Conservation (phyloP, 768 basidiomycete species). For the Lentinus brumalis region DNA sequence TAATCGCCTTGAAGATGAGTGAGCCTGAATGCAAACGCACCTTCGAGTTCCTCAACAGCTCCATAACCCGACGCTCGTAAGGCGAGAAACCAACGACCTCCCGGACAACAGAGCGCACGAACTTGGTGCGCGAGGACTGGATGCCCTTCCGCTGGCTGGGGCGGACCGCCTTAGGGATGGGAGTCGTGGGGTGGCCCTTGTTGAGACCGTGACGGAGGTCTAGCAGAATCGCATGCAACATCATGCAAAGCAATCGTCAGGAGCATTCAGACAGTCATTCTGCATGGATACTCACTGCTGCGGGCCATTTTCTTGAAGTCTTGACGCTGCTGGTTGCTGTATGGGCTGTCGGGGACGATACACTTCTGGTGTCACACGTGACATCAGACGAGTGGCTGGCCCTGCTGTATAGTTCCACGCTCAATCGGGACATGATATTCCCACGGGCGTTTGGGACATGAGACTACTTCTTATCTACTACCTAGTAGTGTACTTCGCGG, state of each 20-base stretch:
- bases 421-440: slow-evolving; percentile 3
- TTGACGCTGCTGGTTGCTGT: slow-evolving; percentile 44
- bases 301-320: slow-evolving; percentile 73
- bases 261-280: neutral
- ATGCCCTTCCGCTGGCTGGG: slow-evolving; percentile 94
- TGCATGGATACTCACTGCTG: slow-evolving; percentile 56
- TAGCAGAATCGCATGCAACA: slow-evolving; percentile 31
- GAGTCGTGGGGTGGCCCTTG: slow-evolving; percentile 87
- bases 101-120: slow-evolving; percentile 90
- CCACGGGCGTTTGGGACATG: slow-evolving; percentile 9
- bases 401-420: slow-evolving; percentile 22
- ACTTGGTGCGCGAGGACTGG: slow-evolving; percentile 86
- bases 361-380: slow-evolving; percentile 25
- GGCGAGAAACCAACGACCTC: slow-evolving; percentile 98
- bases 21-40: slow-evolving; percentile 43
- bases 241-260: slow-evolving; percentile 11
- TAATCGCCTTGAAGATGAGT: slow-evolving; percentile 14
- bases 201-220: slow-evolving; percentile 86
- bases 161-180: slow-evolving; percentile 70
- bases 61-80: slow-evolving; percentile 98
- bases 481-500: slow-evolving; percentile 11
- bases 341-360: slow-evolving; percentile 19
- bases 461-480: slow-evolving; percentile 12
- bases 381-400: slow-evolving; percentile 21
- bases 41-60: slow-evolving; percentile 97